Conservation (phyloP, 768 basidiomycete species). For the Boletus reticuloceps region DNA sequence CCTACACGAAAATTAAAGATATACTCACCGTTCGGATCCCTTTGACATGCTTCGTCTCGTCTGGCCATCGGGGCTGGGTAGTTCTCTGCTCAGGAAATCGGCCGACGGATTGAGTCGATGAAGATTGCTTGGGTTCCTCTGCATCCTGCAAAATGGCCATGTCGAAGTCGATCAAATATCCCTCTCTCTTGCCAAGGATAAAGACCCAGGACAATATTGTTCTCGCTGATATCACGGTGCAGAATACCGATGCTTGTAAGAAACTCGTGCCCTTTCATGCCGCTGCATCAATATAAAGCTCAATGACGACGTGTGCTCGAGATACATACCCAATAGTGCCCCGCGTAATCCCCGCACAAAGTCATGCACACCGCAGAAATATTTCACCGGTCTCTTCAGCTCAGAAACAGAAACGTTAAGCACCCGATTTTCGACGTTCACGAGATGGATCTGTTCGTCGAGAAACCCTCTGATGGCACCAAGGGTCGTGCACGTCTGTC, state of each 20-base stretch:
- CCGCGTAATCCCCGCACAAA: not conserved
- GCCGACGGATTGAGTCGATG: no score
- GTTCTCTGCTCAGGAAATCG: no score
- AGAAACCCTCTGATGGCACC: not conserved
- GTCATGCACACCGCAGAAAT: constrained; percentile 1
- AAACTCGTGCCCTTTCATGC: not conserved
- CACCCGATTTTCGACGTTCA: not conserved
- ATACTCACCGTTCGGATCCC: no score
- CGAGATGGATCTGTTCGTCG: not conserved
- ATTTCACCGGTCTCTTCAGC: not conserved
- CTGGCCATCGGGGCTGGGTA: no score
- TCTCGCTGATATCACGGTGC: not conserved
- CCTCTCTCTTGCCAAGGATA: constrained; percentile 11
- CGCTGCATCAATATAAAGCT: no score
- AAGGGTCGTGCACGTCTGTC: not conserved
- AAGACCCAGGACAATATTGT: not conserved
- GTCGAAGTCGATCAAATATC: constrained; percentile 32
- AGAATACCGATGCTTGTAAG: not conserved
- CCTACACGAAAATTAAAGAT: not conserved
- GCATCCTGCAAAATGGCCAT: constrained; percentile 5
- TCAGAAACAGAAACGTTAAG: not conserved
- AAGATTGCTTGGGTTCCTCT: not conserved
- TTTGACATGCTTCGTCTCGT: no score
- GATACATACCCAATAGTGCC: not conserved
- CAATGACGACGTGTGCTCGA: not conserved